phyloP scores from a whole-genome alignment of 495 filamentous ascomycete species.

The Hypoxylon trugodes region DNA sequence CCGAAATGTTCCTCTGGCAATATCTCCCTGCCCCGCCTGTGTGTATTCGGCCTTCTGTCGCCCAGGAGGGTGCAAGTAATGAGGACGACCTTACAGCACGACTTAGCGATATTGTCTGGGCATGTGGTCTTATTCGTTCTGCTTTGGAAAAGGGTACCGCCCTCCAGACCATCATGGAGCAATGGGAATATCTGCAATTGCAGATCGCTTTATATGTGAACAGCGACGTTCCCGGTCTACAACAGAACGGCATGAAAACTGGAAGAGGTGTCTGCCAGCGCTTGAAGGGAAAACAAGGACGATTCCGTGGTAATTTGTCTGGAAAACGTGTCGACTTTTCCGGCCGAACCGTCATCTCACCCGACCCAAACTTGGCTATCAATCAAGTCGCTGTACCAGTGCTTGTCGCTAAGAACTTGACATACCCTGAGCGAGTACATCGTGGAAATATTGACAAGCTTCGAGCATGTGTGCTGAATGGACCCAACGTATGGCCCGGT shows the following conservation, averaged over 20 bases:
- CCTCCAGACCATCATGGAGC: slow-evolving; percentile 91
- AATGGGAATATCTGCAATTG: slow-evolving; percentile 95
- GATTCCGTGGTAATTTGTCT: slow-evolving; percentile 94
- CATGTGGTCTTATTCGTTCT: slow-evolving; percentile 81
- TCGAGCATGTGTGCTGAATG: slow-evolving; percentile 72
- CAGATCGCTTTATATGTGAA: slow-evolving; percentile 98
- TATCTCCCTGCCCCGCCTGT: slow-evolving; percentile 93
- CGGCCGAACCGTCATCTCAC: slow-evolving; percentile 95
- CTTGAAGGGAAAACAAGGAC: slow-evolving; percentile 95
- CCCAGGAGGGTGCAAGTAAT: slow-evolving; percentile 87
- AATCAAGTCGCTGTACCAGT: slow-evolving; percentile 93
- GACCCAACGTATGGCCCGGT: slow-evolving; percentile 80
- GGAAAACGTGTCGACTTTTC: slow-evolving; percentile 99
- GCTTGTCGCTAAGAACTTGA: slow-evolving; percentile 90
- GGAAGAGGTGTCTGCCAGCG: slow-evolving; percentile 95
- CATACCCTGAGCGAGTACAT: slow-evolving; percentile 89
- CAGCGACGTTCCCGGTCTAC: slow-evolving; percentile 90
- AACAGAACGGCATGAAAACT: slow-evolving; percentile 75
- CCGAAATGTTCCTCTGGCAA: slow-evolving; percentile 98
- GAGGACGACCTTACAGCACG: slow-evolving; percentile 98
- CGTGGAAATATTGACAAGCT: slow-evolving; percentile 85
- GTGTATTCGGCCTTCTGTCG: slow-evolving; percentile 91
- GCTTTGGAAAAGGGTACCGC: slow-evolving; percentile 82
- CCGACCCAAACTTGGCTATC: slow-evolving; percentile 92
- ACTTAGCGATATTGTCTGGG: slow-evolving; percentile 89